Evolutionary conservation across 2,329 filamentous ascomycete species (phyloP).

Genomic region (Emmonsiellopsis sp.): DNA sequence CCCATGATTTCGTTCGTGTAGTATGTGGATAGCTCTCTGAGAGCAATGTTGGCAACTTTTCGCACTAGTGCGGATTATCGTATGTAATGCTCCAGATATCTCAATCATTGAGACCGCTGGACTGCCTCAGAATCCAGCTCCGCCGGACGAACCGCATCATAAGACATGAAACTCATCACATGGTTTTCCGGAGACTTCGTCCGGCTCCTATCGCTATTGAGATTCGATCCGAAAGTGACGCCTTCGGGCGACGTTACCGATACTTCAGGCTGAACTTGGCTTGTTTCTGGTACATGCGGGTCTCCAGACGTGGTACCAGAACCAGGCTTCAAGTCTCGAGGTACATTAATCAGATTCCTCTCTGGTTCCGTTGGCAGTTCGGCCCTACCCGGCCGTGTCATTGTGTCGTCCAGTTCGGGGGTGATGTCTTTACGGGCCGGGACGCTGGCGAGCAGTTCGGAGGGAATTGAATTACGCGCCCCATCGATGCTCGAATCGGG

Average conservation of each 20-base stretch:
- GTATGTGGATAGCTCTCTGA: no score
- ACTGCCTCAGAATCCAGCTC: background rate
- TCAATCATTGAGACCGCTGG: background rate
- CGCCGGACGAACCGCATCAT: background rate
- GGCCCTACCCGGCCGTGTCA: background rate
- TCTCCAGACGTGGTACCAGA: background rate
- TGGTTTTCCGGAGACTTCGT: background rate
- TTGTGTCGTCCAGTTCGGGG: background rate
- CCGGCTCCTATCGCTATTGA: background rate
- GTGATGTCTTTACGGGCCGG: background rate
- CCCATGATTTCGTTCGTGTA: no score
- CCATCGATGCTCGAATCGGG: background rate
- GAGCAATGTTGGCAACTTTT: no score
- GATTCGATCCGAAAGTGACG: background rate
- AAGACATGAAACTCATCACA: conserved; percentile 4
- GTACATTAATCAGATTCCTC: background rate
- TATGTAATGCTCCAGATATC: background rate
- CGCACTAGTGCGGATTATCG: no score
- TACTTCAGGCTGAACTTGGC: background rate
- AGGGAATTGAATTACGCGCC: background rate
- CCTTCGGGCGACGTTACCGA: background rate
- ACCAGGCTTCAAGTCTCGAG: background rate
- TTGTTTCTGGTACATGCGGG: no score
- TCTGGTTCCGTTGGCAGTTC: background rate
- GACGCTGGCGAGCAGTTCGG: background rate